Base-by-base conservation (phyloP, 2,329 filamentous ascomycete species). In the Pseudocercospora eumusae region DNA sequence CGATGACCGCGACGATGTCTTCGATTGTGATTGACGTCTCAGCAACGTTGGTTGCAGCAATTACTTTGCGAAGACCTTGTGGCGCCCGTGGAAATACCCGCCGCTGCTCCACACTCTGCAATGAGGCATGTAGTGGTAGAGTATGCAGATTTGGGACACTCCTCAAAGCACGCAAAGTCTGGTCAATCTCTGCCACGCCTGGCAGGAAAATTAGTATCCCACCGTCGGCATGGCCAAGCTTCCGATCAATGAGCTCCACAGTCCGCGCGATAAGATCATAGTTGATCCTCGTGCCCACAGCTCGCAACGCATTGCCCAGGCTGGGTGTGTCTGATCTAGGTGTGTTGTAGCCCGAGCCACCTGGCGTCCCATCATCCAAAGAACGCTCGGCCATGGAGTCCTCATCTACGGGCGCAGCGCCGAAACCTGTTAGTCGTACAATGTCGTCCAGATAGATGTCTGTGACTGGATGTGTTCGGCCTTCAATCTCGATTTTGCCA, bases 1-100 rank as follows among this genome's bases (percentile, higher is more conserved):
- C 95, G 66, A 99, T 93, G 50, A 99, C 95, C 1, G 91, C 93
- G 2, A 98, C 90, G 57, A 99, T 91, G 73, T 99, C 95, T 73
- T 97, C 93, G 63, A 99, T 99, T 0, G 95, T 99, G 74, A 99
- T 98, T 1, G 95, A 98, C 0, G 95, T 99, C 75, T 99, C 95
- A 1, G 95, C 95, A 2, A 99, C 93, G 71, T 99, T 99, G 49
- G 95, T 99, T 0, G 95, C 91, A 6, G 93, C 91, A 33, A 99
- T 90, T 11, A 99, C 86, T 77, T 99, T 99, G 36, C 95, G 85
- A 77, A 91, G 93, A 0, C 92, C 92, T 2, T 79, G 75, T 0
- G 93, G 93, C 4, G 95, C 80, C 13, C 83, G 82, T 27, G 86
- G 83, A 74, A 99, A 99, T 0, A 99, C 95, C 23, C 87, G 85